Percentiles rank a stretch among this genome's conserved stretches.
These are phyloP conservation scores for Alternaria panax DNA, from an alignment of 2,329 filamentous ascomycete species.

Conservation along the genomic window DNA sequence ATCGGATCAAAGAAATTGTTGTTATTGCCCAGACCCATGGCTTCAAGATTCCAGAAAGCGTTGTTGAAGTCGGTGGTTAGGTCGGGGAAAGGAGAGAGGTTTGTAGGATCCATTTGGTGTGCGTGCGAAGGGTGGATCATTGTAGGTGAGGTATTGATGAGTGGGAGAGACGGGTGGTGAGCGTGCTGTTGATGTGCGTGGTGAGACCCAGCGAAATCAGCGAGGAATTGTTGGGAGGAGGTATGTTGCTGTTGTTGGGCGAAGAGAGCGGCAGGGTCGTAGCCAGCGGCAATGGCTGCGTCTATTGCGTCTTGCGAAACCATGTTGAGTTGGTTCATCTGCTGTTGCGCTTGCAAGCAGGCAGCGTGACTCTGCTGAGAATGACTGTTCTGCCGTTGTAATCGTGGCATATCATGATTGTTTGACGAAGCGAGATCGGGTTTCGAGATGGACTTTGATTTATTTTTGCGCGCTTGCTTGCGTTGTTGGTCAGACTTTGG, in stretches of 20 bases:
- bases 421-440: constrained; percentile 29
- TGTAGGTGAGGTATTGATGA: constrained; percentile 44
- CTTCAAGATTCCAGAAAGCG: constrained; percentile 46
- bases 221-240: constrained; percentile 47
- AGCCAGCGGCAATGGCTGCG: constrained; percentile 34
- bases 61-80: constrained; percentile 41
- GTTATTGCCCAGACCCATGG: constrained; percentile 32
- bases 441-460: constrained; percentile 47
- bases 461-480: constrained; percentile 59
- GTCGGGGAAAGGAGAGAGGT: constrained; percentile 44
- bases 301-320: constrained; percentile 41
- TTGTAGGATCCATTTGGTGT: constrained; percentile 37
- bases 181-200: constrained; percentile 50
- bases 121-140: constrained; percentile 39
- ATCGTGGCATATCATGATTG: constrained; percentile 35
- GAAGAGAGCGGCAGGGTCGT: constrained; percentile 42
- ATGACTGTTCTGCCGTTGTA: constrained; percentile 30
- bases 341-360: constrained; percentile 41
- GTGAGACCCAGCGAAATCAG: constrained; percentile 56
- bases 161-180: constrained; percentile 47
- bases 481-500: constrained; percentile 56
- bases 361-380: constrained; percentile 33
- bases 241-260: constrained; percentile 29
- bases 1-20: constrained; percentile 51
- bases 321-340: constrained; percentile 40